Evolutionary conservation across 106 monocot species (phyloP).

Genomic region (Phalaenopsis aphrodite): DNA sequence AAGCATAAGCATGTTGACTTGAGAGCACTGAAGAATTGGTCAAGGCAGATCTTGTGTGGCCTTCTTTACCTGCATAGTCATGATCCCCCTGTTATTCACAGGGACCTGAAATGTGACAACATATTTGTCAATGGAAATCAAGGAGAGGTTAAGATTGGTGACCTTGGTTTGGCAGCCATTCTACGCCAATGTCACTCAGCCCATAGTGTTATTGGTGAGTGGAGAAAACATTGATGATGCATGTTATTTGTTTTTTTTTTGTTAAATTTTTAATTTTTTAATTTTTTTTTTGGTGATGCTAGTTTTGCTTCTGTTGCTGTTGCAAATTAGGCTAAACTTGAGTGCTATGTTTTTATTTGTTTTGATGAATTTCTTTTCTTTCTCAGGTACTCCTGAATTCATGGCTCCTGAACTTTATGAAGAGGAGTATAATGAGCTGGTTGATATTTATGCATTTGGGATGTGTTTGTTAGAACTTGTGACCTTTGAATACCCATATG

Average conservation of each 20-base stretch:
- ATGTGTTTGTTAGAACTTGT: constrained; percentile 69
- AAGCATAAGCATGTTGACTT: constrained; percentile 55
- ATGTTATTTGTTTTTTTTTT: too few species aligned
- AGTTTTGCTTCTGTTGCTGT: background rate
- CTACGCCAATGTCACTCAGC: constrained; percentile 42
- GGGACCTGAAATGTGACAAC: constrained; percentile 74
- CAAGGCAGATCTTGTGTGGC: constrained; percentile 52
- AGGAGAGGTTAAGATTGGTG: constrained; percentile 78
- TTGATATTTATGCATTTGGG: constrained; percentile 70
- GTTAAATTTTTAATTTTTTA: too few species aligned
- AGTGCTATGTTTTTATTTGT: background rate
- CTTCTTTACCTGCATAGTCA: constrained; percentile 65
- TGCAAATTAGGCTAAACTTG: background rate
- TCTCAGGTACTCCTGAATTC: constrained; percentile 57
- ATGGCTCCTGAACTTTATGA: constrained; percentile 75
- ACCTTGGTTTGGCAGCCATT: constrained; percentile 67
- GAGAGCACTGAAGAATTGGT: constrained; percentile 66
- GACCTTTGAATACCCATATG: constrained; percentile 57
- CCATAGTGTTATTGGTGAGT: constrained; percentile 48
- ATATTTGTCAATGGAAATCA: constrained; percentile 74
- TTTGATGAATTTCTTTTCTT: background rate
- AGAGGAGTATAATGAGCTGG: constrained; percentile 68
- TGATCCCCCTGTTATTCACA: constrained; percentile 61
- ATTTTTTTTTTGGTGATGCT: background rate
- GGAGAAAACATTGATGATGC: background rate